Percentiles rank a stretch among this genome's conserved stretches.
phyloP scores from a whole-genome alignment of 2,329 filamentous ascomycete genomes.

The Whalleya microplaca region DNA sequence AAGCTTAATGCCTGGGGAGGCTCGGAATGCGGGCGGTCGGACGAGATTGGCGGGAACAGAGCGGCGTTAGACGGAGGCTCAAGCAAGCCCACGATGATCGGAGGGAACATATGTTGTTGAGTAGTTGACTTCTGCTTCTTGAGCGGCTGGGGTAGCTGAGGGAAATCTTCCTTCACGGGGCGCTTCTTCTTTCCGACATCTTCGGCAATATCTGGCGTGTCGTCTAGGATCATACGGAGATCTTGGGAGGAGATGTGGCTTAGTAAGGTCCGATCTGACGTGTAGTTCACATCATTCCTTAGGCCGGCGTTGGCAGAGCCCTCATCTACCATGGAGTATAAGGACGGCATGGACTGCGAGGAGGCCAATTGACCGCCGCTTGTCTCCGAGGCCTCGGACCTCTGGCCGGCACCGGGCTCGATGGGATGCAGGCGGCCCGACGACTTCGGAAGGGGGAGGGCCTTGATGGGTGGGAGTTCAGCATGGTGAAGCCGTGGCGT shows the following conservation, averaged over 20 bases:
- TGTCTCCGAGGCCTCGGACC: constrained; percentile 42
- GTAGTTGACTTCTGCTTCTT: constrained; percentile 65
- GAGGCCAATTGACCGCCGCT: constrained; percentile 30
- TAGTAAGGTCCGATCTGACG: constrained; percentile 31
- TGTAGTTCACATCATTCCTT: constrained; percentile 32
- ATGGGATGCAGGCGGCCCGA: constrained; percentile 50
- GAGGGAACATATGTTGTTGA: constrained; percentile 60
- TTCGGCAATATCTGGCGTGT: constrained; percentile 47
- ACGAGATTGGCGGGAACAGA: constrained; percentile 66
- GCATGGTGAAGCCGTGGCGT: constrained; percentile 51
- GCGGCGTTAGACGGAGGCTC: constrained; percentile 64
- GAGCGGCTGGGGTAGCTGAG: constrained; percentile 65
- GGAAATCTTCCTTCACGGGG: constrained; percentile 63
- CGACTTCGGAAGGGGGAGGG: constrained; percentile 47
- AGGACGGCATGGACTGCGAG: constrained; percentile 34
- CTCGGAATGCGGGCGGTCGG: constrained; percentile 48
- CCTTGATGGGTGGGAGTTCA: constrained; percentile 60
- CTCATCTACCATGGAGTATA: constrained; percentile 36
- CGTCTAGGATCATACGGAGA: constrained; percentile 51
- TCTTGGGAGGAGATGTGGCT: constrained; percentile 46
- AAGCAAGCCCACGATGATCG: constrained; percentile 67
- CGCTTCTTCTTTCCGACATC: constrained; percentile 59
- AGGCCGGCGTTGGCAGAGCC: constrained; percentile 14
- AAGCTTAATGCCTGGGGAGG: constrained; percentile 48
- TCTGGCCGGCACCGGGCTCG: constrained; percentile 52